phyloP scores from a whole-genome alignment of 2,329 filamentous ascomycete genomes.

The Diaporthe caulivora region DNA sequence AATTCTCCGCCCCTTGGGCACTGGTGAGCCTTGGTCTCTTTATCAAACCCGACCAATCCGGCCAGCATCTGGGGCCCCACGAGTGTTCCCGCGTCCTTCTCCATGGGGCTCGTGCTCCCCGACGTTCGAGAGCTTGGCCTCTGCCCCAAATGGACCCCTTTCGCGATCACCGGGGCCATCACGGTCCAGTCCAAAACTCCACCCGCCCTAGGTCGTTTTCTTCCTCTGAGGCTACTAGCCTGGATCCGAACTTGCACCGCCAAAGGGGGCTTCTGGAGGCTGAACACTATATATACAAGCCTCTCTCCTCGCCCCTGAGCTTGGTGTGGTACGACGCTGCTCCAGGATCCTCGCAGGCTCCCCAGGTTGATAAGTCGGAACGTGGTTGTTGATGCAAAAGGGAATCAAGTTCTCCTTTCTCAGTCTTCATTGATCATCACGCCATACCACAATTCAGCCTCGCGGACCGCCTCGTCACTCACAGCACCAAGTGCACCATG shows the following conservation, averaged over 20 bases:
- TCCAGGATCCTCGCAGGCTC: neutral
- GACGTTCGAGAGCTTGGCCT: slow-evolving; percentile 20
- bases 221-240: slow-evolving; percentile 3
- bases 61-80: slow-evolving; percentile 7
- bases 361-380: too few relatives aligned
- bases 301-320: neutral
- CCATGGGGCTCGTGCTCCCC: slow-evolving; percentile 17
- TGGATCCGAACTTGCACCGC: neutral
- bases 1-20: slow-evolving; percentile 2
- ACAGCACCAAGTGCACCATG: neutral
- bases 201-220: neutral
- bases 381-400: neutral
- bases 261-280: slow-evolving; percentile 21
- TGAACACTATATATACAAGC: slow-evolving; percentile 1
- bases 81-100: slow-evolving; percentile 1
- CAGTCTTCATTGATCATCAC: neutral
- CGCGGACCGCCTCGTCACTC: neutral
- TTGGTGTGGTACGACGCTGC: neutral
- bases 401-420: neutral
- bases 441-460: neutral
- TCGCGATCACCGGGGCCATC: slow-evolving; percentile 20
- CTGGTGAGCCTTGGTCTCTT: neutral
- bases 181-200: neutral
- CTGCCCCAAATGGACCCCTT: neutral
- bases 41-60: neutral